phyloP scores from a whole-genome alignment of 805 yeast species.

The Metschnikowia koreensis region DNA sequence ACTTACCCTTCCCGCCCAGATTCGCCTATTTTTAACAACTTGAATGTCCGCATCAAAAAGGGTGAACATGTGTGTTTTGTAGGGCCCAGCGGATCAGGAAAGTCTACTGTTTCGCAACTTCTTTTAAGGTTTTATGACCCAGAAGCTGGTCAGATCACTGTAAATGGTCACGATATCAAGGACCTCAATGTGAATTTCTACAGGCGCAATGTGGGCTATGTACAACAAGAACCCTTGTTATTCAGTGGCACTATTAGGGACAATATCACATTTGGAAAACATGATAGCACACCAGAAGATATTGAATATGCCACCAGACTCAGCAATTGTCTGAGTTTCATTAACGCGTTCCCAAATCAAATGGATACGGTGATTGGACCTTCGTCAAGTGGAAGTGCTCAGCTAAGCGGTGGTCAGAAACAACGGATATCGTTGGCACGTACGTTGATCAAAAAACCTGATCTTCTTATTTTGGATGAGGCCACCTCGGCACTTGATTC shows the following conservation, averaged over 20 bases:
- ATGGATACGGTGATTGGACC: conserved; percentile 83
- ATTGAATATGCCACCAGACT: conserved; percentile 57
- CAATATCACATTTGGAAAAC: conserved; percentile 75
- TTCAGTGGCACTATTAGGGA: conserved; percentile 85
- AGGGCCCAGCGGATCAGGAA: conserved; percentile 97
- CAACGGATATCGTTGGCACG: conserved; percentile 91
- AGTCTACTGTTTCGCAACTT: conserved; percentile 81
- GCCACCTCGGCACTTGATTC: conserved; percentile 94
- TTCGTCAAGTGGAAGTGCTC: conserved; percentile 65
- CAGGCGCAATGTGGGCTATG: conserved; percentile 79
- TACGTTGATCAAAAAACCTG: conserved; percentile 75
- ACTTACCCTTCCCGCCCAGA: conserved; percentile 83
- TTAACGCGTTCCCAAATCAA: conserved; percentile 75
- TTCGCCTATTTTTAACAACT: conserved; percentile 57
- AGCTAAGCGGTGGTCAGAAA: conserved; percentile 92
- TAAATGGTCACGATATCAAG: conserved; percentile 63
- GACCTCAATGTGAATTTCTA: conserved; percentile 69
- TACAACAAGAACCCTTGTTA: conserved; percentile 87
- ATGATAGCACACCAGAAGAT: conserved; percentile 55
- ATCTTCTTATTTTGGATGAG: conserved; percentile 83
- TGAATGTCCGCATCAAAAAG: conserved; percentile 60
- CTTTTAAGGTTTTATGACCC: conserved; percentile 85
- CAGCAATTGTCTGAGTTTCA: conserved; percentile 73
- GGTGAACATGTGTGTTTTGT: conserved; percentile 93
- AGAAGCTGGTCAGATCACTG: conserved; percentile 53